Percentiles rank a stretch among this genome's conserved stretches.
These are phyloP conservation scores for Lagenidium sp. DNA, from an alignment of 352 stramenopile species.

Conservation along the genomic window DNA sequence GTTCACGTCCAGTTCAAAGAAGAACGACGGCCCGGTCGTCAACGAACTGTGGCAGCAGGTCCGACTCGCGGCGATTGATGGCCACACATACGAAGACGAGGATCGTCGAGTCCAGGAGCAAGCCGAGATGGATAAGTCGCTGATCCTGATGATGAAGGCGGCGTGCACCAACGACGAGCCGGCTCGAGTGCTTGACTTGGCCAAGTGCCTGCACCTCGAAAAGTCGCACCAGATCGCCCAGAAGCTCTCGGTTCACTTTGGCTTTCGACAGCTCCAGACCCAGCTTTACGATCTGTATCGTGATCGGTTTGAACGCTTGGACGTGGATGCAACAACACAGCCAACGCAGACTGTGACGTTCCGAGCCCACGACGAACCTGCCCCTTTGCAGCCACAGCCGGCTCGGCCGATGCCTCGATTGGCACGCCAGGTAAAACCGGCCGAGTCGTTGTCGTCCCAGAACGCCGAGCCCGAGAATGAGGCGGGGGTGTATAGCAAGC, in stretches of 20 bases:
- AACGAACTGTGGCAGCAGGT: conserved; percentile 70
- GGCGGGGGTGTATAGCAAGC: background rate
- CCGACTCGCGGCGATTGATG: conserved; percentile 29
- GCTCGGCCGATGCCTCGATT: conserved; percentile 11
- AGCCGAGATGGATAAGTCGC: conserved; percentile 74
- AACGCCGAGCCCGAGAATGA: background rate
- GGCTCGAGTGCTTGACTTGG: conserved; percentile 58
- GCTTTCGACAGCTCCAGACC: conserved; percentile 53
- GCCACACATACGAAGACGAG: conserved; percentile 9
- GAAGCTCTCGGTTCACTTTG: conserved; percentile 77
- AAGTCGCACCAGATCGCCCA: conserved; percentile 81
- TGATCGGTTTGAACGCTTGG: conserved; percentile 36
- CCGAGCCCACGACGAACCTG: too few relatives aligned
- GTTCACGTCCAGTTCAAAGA: conserved; percentile 14
- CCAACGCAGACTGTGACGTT: background rate
- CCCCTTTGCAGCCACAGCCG: conserved; percentile 2
- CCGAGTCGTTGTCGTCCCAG: too few relatives aligned
- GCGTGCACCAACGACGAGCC: conserved; percentile 61
- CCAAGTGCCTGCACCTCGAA: conserved; percentile 72
- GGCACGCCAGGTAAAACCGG: conserved; percentile 10
- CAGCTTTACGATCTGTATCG: conserved; percentile 70
- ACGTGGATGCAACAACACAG: background rate
- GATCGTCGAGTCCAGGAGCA: conserved; percentile 47
- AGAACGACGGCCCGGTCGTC: conserved; percentile 7
- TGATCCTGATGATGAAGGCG: conserved; percentile 81